Evolutionary conservation across 768 basidiomycete species (phyloP), one percentile per base, ranked within the genome.

Genomic region (Rubroboletus pulcherrimus): DNA sequence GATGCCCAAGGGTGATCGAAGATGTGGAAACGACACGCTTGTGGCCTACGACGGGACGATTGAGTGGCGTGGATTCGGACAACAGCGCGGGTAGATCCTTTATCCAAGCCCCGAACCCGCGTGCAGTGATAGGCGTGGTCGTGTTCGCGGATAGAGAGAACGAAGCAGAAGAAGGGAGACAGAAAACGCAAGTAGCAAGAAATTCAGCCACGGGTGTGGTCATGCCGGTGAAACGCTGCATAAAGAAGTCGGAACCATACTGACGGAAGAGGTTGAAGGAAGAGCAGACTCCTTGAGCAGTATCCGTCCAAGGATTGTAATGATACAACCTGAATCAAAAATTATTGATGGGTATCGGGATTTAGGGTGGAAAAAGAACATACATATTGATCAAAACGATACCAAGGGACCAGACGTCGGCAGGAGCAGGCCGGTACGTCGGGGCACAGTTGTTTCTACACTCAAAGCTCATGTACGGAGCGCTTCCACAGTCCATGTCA

Each of bases 311-410:
- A 29, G 96, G 96, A 72, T 98, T 98, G 75, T 81, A 91, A 74
- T 99, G 97, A 75, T 98, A 99, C 70, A 98, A 79, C 91, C 91
- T 91, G 63, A 24, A 50, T 45, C 17, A 56, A 37, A 38, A 17
- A 52, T 63, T 34, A 60, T 56, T 50, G 24, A 35, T 11, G 40
- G 5, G 19, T 26, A 30, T 11, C 10, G 17, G 21, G 6, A 55
- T 49, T 49, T 54, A 46, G 29, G 46, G 31, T 15, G 19, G 10
- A 5, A 31, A 31, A 37, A 14, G 43, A 15, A 78, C 85, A 35
- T 63, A 91, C 92, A 98, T 95, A 73, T 99, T 99, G 81, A 99
- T 92, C 65, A 99, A 84, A 61, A 99, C 97, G 70, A 99, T 97
- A 59, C 96, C 96, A 63, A 99, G 81, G 26, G 96, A 98, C 96